Base-by-base conservation (phyloP, 2,329 filamentous ascomycete genomes). In the Dothideomycetes sp. region DNA sequence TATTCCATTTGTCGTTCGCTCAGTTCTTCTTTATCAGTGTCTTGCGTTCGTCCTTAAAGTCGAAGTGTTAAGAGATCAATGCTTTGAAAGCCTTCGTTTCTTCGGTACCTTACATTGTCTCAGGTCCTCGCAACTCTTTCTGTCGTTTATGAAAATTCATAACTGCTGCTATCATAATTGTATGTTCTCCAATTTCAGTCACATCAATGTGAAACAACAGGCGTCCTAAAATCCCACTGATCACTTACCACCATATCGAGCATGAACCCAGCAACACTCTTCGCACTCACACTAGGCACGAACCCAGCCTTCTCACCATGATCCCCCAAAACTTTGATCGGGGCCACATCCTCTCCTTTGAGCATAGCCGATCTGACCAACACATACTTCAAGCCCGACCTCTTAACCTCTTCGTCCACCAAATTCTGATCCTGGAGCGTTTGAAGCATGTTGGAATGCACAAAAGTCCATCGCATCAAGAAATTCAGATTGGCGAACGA, bases 361-460 rank as follows among this genome's bases (percentile, higher is more conserved):
- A 73, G 51, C 35, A 67, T 61, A 1, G 56, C 54, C 3, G 69
- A 64, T 1, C 68, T 57, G 4, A 65, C 65, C 15, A 71, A 37
- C 2, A 71, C 65, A 47, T 56, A 68, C 4, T 56, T 49, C 6
- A 62, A 49, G 6, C 65, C 46, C 3, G 53, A 56, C 0, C 34
- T 51, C 31, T 61, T 61, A 1, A 69, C 55, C 45, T 67, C 54
- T 11, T 48, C 40, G 24, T 71, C 69, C 20, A 71, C 62, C 19
- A 55, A 52, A 30, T 65, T 60, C 43, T 74, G 71, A 40, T 74
- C 71, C 0, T 62, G 54, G 19, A 66, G 62, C 30, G 64, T 64
- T 20, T 64, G 55, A 15, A 49, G 56, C 64, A 73, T 71, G 41
- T 67, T 65, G 24, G 61, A 65, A 29, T 67, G 53, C 23, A 52